Base-by-base conservation (phyloP, 176 grass and related monocot genomes). In the Carex parvula region DNA sequence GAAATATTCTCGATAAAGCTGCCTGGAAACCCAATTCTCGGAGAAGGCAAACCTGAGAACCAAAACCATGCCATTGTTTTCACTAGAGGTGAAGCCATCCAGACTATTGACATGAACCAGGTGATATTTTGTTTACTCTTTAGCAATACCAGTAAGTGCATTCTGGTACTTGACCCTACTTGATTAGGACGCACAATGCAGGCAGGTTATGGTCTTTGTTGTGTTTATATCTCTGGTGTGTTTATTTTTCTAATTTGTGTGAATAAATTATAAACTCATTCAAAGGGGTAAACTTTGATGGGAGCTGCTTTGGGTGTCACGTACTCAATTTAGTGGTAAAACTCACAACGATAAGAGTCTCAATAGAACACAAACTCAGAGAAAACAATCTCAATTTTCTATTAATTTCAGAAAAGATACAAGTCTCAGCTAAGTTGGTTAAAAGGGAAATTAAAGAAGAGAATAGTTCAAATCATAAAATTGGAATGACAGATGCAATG, bases 71-170 rank as follows among this genome's bases (percentile, higher is more conserved):
- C 95, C 79, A 95, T 98, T 91, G 84, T 98, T 84, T 98, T 98
- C 56, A 98, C 95, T 58, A 87, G 92, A 63, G 95, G 95, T 65
- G 92, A 98, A 82, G 95, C 95, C 48, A 37, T 98, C 79, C 95
- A 98, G 73, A 93, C 95, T 12, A 98, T 98, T 2, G 95, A 98
- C 86, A 98, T 98, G 95, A 98, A 98, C 89, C 95, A 98, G 95
- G 95, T 98, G 63, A 81, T 39, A 48, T 42, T 84, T 37, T 14
- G 2, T 15, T 29, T 80, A 6, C 18, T 61, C 55, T 62, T 53
- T 55, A 55, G 72, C 46, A 55, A 30, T 14, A 54, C 6, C 15
- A 76, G 48, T 9, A 55, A 16, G 42, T 76, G 48, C 13, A 56
- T 76, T 77, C 73, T 77, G 42, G 32, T 73, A 73, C 18, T 48